phyloP scores from a whole-genome alignment of 768 basidiomycete species.

The Lactarius indigo region DNA sequence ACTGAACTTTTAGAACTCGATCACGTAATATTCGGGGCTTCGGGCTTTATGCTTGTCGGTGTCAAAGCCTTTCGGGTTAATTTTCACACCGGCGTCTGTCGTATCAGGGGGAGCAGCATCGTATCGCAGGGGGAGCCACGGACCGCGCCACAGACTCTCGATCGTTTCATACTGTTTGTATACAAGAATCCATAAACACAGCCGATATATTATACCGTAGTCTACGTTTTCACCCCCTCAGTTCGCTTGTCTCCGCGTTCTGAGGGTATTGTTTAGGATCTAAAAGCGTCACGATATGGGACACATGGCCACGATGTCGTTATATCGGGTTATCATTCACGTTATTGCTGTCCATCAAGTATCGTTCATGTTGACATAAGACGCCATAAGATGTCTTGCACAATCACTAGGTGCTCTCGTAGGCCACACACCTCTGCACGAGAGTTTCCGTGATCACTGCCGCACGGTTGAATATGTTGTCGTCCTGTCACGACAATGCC shows the following conservation, averaged over 20 bases:
- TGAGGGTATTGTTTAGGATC: too few relatives aligned
- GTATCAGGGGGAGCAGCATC: too few relatives aligned
- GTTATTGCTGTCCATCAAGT: background rate
- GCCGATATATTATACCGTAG: too few relatives aligned
- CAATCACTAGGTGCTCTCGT: slow-evolving; percentile 5
- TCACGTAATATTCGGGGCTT: background rate
- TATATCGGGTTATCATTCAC: background rate
- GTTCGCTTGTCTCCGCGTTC: too few relatives aligned
- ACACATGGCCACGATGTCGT: background rate
- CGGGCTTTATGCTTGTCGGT: background rate
- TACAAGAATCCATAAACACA: too few relatives aligned
- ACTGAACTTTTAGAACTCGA: background rate
- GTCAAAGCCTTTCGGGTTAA: too few relatives aligned
- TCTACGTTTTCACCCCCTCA: too few relatives aligned
- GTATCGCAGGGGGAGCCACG: too few relatives aligned
- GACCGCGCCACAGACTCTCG: too few relatives aligned
- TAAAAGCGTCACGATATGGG: too few relatives aligned
- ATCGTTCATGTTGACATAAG: background rate
- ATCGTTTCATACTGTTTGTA: too few relatives aligned
- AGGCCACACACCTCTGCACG: slow-evolving; percentile 30
- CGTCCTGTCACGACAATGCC: slow-evolving; percentile 47
- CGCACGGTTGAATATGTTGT: slow-evolving; percentile 70
- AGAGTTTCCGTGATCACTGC: slow-evolving; percentile 61
- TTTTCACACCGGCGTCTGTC: background rate
- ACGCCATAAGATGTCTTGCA: background rate